Conservation (phyloP, 139 green algal genomes). For the Micractinium sp. region DNA sequence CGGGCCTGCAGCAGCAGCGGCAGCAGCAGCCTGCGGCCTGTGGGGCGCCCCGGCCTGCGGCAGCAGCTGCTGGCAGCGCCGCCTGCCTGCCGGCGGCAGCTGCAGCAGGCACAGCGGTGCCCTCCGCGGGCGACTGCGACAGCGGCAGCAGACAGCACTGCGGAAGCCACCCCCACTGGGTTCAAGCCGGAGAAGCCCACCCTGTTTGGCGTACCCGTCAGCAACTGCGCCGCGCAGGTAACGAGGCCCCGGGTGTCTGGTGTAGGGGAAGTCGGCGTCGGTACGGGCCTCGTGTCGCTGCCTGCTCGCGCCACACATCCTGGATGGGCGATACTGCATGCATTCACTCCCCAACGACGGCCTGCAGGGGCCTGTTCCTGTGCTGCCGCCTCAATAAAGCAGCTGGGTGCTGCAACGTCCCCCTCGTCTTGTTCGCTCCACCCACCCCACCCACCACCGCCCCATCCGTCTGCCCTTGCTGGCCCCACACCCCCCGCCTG, state of each 20-base stretch:
- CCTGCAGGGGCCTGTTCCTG: background rate
- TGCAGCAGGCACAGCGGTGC: background rate
- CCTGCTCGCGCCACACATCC: no score
- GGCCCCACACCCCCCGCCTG: no score
- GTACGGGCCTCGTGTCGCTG: no score
- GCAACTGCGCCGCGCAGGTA: conserved; percentile 72
- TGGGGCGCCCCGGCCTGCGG: background rate
- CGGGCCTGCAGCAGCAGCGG: background rate
- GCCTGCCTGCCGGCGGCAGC: background rate
- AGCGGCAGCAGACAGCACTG: background rate
- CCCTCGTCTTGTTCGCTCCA: no score
- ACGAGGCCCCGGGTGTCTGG: background rate
- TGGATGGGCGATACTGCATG: background rate
- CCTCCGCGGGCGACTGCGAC: background rate
- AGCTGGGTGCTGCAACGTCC: no score
- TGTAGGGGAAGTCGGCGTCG: no score
- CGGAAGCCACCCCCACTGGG: background rate
- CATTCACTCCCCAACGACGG: no score
- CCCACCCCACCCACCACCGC: no score
- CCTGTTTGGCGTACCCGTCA: conserved; percentile 70
- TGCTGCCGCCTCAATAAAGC: background rate
- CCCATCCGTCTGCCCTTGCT: no score
- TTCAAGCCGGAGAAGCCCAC: conserved; percentile 45
- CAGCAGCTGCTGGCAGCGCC: background rate
- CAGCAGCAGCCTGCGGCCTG: background rate